A percentile compares a stretch with the other conserved stretches of the same genome.
phyloP scores from a whole-genome alignment of 2,329 filamentous ascomycete genomes.

The Pestalotiopsis sp. region DNA sequence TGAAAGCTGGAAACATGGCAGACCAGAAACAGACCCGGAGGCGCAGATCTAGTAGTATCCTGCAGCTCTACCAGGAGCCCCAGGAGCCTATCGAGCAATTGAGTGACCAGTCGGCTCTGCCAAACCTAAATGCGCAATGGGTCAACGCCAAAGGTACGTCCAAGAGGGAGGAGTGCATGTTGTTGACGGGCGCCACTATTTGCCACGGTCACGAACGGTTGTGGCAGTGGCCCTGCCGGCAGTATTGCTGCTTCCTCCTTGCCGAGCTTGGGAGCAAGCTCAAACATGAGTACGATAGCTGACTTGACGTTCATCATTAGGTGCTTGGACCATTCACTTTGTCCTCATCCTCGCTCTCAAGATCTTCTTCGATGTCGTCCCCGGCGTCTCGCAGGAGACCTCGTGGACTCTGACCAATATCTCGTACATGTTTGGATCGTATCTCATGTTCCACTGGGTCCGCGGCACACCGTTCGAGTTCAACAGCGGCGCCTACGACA shows the following conservation, averaged over 20 bases:
- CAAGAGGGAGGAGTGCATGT: background rate
- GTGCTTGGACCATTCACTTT: constrained; percentile 97
- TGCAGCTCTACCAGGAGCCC: constrained; percentile 92
- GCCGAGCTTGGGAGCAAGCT: background rate
- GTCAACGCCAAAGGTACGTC: constrained; percentile 95
- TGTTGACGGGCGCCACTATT: background rate
- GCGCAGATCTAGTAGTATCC: constrained; percentile 94
- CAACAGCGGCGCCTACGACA: constrained; percentile 97
- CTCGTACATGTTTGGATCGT: constrained; percentile 98
- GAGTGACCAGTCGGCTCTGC: constrained; percentile 91
- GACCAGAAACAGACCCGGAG: constrained; percentile 73
- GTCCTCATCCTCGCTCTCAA: constrained; percentile 91
- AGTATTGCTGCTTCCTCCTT: background rate
- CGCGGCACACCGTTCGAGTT: constrained; percentile 98
- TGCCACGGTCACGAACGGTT: background rate
- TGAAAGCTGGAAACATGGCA: constrained; percentile 54
- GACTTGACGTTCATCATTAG: constrained; percentile 48
- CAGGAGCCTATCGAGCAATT: constrained; percentile 96
- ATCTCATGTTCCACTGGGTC: constrained; percentile 99
- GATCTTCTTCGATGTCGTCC: constrained; percentile 96
- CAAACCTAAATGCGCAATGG: constrained; percentile 98
- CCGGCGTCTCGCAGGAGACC: constrained; percentile 94
- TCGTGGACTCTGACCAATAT: constrained; percentile 99
- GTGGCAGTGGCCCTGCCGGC: no score
- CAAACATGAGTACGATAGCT: background rate